Evolutionary conservation across 2,329 filamentous ascomycete species (phyloP).

Genomic region (Mariannaea elegans): DNA sequence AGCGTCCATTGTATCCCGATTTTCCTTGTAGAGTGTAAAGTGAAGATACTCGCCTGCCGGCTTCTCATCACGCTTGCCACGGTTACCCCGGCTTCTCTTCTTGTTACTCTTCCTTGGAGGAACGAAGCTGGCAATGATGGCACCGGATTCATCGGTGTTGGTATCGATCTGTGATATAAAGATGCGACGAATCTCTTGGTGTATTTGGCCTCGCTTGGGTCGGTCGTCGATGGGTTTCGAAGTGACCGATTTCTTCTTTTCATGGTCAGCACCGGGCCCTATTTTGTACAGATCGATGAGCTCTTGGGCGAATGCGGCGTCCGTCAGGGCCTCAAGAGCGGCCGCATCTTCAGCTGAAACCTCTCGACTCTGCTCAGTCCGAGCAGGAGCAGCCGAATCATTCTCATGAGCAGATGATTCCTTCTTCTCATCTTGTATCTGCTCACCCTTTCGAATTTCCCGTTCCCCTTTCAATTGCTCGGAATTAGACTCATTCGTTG

Average conservation of each 20-base stretch:
- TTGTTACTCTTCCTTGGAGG: constrained; percentile 51
- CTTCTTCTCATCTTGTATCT: constrained; percentile 25
- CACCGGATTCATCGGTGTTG: constrained; percentile 64
- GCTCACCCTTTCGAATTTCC: constrained; percentile 11
- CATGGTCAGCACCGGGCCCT: constrained; percentile 42
- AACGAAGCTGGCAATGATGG: constrained; percentile 74
- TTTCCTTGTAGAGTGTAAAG: constrained; percentile 95
- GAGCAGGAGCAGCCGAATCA: constrained; percentile 23
- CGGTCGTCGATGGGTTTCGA: constrained; percentile 57
- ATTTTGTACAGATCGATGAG: constrained; percentile 53
- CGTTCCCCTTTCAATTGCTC: constrained; percentile 21
- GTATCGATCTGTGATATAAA: constrained; percentile 84
- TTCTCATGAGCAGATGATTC: constrained; percentile 30
- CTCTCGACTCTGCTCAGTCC: constrained; percentile 36
- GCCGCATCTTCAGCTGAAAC: constrained; percentile 46
- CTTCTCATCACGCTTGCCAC: constrained; percentile 42
- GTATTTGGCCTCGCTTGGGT: constrained; percentile 56
- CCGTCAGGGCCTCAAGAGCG: constrained; percentile 51
- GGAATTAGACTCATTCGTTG: constrained; percentile 27
- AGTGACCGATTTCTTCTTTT: constrained; percentile 45
- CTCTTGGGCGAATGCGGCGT: constrained; percentile 50
- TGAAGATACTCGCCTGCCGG: constrained; percentile 79
- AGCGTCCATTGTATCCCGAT: constrained; percentile 95
- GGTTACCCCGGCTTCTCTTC: constrained; percentile 41
- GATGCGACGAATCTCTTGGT: constrained; percentile 76